Base-by-base conservation (phyloP, 1,284 basidiomycete species). In the Ganoderma lucidum region DNA sequence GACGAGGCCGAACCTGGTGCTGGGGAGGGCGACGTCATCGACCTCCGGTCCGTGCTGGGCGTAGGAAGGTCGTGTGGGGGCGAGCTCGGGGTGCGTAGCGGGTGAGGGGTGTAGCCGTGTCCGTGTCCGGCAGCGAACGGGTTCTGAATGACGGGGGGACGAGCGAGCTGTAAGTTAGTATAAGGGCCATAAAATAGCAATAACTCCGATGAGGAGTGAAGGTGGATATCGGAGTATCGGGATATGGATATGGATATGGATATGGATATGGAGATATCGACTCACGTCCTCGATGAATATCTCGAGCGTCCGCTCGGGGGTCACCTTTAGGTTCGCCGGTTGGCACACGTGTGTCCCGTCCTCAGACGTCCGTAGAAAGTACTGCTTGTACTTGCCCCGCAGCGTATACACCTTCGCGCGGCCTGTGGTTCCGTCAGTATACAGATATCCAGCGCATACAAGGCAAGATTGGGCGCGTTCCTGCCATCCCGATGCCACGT, bases 381-480 rank as follows among this genome's bases (percentile, higher is more conserved):
- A 84, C 73, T 94, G 92, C 61, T 88, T 84, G 77, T 88, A 93
- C 77, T 86, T 87, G 42, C 90, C 91, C 10, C 93, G 87, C 78
- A 88, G 81, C 5, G 87, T 87, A 72, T 86, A 92, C 39, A 90
- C 87, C 76, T 86, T 91, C 23, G 91, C 92, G 12, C 62, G 4
- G 14, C 48, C 62, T 61, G 59, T n/a, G 19, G 5, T 35, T 35
- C 30, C 30, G 30, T 56, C 6, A 56, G 53, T 6, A 9, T 2
- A 10, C 30, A 28, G 8, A 28, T 6, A 28, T 23, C 39, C 9
- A 35, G 35, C 35, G 35, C 35, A 41, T 41, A 12, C 12, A 41
- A 41, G 39, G 2, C 10, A 41, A 41, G 39, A 14, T 12, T 9
- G 10, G 39, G 39, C 39, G 39, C 37, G 37, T 37, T 37, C 37